Base-by-base conservation (phyloP, 2,329 filamentous ascomycete species). In the Botryotinia calthae region DNA sequence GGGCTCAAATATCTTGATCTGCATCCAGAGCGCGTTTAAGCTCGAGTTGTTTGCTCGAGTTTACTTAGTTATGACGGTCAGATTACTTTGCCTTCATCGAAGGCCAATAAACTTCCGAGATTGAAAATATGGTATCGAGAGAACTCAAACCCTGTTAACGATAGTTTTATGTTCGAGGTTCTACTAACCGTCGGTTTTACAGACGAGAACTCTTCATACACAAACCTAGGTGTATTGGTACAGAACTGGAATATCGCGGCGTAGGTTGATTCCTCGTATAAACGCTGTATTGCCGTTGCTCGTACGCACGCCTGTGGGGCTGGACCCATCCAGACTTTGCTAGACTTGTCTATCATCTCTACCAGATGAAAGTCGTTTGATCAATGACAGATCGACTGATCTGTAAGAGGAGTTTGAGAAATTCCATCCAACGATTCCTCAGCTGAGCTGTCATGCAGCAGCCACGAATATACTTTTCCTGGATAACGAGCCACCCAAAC, bases 371-470 rank as follows among this genome's bases (percentile, higher is more conserved):
- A 48, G 10, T 31, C 12, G 12, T 25, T 51, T n/a, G 20, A 37
- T 65, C 62, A 25, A 34, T 25, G 28, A 5, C 20, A 48, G 22
- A 25, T 25, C n/a, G 42, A 48, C 18, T 64, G 28, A 25, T 20
- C 44, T 56, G n/a, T 18, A 22, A 28, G 9, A 9, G 42, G 18
- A 48, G 4, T 1, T 31, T 44, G 44, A 5, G n/a, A 28, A 44
- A 46, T 25, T 20, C 18, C 61, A 31, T 34, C 14, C 62, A 34
- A 34, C 42, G 16, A 37, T 65, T 48, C 44, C 34, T 37, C 7
- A 37, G 65, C 65, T 67, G 65, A 68, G 65, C 37, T 68, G 65
- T 68, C 65, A 56, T 68, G 65, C 48, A 44, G 54, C n/a, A 56
- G 37, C 65, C 20, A 42, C 31, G 7, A 44, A 68, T 68, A 68